Base-by-base conservation (phyloP, 352 stramenopile genomes). In the Phytophthora macrochlamydospora region DNA sequence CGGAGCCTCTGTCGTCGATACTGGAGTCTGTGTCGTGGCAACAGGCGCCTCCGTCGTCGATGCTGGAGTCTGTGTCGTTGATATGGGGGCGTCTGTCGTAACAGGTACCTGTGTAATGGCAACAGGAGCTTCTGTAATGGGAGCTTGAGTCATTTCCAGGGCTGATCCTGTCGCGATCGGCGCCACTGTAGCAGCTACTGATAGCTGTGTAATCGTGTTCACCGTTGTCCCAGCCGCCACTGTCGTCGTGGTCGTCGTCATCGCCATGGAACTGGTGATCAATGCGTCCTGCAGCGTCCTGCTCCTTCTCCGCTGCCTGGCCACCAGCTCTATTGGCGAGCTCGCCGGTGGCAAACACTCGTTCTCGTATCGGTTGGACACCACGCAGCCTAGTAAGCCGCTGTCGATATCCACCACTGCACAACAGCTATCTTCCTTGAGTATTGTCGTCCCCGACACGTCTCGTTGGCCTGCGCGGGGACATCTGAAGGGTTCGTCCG, bases 361-460 rank as follows among this genome's bases (percentile, higher is more conserved):
- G 2, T 66, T 62, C 42, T 68, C 31, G 24, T 13, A 12, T 30
- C 30, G 43, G 7, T 75, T 70, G 2, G 64, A 29, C 2, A 67
- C 40, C 29, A 76, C 55, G 35, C 79, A 89, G n/a, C 72, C 77
- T 37, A 89, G 50, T 5, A 52, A 28, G 1, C 69, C 77, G 6
- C 44, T 69, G 1, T 51, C 12, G 31, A 28, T 57, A 56, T 75
- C 59, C 18, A 85, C 40, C 3, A 75, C 61, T 3, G 79, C 73
- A 43, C 79, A 89, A 72, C 79, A 89, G 52, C 72, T 85, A 52
- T 79, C 77, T 28, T 30, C 32, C 12, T 46, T 28, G 8, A 89
- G 49, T 33, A 62, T n/a, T 6, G 28, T 53, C 4, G 48, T 46
- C 28, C 71, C 63, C 28, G 65, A 60, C 0, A 58, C 56, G 24